These are phyloP conservation scores for Calonectria henricotiae DNA, from an alignment of 2,329 filamentous ascomycete genomes.

Conservation along the genomic window DNA sequence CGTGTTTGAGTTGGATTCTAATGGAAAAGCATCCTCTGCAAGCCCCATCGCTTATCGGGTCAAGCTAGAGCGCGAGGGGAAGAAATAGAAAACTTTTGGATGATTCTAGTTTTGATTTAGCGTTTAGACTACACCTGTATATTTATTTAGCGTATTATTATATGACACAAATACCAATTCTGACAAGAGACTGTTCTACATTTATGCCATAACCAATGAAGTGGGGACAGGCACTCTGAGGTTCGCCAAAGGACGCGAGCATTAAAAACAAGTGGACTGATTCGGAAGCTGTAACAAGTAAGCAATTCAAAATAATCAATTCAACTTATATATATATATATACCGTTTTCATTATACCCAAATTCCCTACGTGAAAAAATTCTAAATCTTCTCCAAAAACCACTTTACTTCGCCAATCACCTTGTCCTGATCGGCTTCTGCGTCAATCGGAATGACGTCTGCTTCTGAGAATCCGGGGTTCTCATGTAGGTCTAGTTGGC, in stretches of 20 bases:
- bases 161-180: not conserved
- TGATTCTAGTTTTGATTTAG: not conserved
- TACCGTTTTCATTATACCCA: not conserved
- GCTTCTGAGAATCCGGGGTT: slow-evolving; percentile 51
- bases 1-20: slow-evolving; percentile 1
- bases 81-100: not conserved
- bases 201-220: not conserved
- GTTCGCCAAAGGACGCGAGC: not conserved
- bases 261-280: not conserved
- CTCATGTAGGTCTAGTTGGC: slow-evolving; percentile 56
- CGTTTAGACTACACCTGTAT: too few species aligned
- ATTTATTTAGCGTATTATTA: not conserved
- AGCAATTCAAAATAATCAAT: not conserved
- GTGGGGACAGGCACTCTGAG: not conserved
- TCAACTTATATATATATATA: not conserved
- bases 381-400: slow-evolving; percentile 35
- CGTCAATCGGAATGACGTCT: slow-evolving; percentile 57
- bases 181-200: not conserved
- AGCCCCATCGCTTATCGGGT: slow-evolving; percentile 13
- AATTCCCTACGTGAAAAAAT: too few species aligned
- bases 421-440: slow-evolving; percentile 31
- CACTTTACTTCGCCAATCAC: slow-evolving; percentile 46
- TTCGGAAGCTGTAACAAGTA: not conserved
- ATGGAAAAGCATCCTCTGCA: slow-evolving; percentile 9
- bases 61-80: not conserved